These are phyloP conservation scores for Amyloporia xantha DNA, from an alignment of 768 basidiomycete genomes.

Conservation along the genomic window DNA sequence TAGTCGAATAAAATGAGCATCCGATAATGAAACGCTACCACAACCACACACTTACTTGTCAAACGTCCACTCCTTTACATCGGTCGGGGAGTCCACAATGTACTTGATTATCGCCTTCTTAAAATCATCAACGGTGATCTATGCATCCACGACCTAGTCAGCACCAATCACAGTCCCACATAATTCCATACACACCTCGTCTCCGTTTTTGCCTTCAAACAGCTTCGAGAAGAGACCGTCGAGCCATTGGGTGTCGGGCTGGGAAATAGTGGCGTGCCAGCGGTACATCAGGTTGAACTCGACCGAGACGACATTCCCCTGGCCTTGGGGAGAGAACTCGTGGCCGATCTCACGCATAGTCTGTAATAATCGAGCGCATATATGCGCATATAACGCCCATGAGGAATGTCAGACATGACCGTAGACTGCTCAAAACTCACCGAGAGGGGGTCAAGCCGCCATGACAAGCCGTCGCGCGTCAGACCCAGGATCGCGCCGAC, in stretches of 20 bases:
- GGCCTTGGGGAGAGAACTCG: constrained; percentile 50
- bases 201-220: constrained; percentile 25
- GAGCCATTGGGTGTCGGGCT: constrained; percentile 26
- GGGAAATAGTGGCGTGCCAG: constrained; percentile 29
- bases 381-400: neutral
- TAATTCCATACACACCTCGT: too few species aligned
- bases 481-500: constrained; percentile 52
- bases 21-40: neutral
- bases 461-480: constrained; percentile 41
- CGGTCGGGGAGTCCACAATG: constrained; percentile 8
- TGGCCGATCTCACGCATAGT: constrained; percentile 45
- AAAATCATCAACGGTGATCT: constrained; percentile 19
- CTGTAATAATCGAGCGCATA: constrained; percentile 24
- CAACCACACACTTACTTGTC: constrained; percentile 1
- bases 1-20: neutral
- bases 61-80: constrained; percentile 7
- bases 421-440: constrained; percentile 16
- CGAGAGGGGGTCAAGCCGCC: constrained; percentile 47
- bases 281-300: constrained; percentile 61
- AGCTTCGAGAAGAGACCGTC: constrained; percentile 28
- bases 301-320: constrained; percentile 70
- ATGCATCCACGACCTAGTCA: neutral
- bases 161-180: too few species aligned
- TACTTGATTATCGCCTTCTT: constrained; percentile 15
- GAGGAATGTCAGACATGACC: neutral